These are phyloP conservation scores for Parachlorella kessleri DNA, from an alignment of 139 green algal genomes.

Conservation along the genomic window DNA sequence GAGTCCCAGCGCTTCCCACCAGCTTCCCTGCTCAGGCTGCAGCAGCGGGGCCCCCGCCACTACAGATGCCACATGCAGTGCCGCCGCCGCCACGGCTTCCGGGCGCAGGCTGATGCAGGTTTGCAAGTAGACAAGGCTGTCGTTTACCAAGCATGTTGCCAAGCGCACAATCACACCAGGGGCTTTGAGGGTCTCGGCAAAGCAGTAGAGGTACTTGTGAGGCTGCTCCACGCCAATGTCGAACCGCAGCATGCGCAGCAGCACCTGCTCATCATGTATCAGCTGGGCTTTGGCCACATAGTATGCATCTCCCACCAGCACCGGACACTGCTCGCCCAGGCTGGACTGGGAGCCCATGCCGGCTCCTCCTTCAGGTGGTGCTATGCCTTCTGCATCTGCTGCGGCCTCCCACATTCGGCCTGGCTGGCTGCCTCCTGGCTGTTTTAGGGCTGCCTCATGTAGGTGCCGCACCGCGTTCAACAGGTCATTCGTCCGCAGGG, in stretches of 20 bases:
- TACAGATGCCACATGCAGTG: background rate
- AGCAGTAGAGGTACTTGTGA: constrained; percentile 33
- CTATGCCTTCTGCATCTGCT: background rate
- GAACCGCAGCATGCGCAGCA: constrained; percentile 38
- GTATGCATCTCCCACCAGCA: constrained; percentile 34
- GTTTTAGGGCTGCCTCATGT: no score
- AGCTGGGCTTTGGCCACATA: constrained; percentile 31
- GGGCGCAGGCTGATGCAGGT: background rate
- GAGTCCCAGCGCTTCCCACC: no score
- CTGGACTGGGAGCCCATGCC: no score
- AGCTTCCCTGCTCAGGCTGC: no score
- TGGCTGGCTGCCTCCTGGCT: background rate
- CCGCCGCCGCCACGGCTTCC: background rate
- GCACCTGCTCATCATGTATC: constrained; percentile 37
- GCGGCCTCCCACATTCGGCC: no score
- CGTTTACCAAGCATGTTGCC: background rate
- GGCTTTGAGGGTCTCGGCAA: background rate
- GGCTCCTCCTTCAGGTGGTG: no score
- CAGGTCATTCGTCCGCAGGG: constrained; percentile 42
- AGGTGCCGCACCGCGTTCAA: constrained; percentile 26
- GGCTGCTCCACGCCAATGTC: constrained; percentile 36
- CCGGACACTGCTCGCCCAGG: background rate
- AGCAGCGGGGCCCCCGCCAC: no score
- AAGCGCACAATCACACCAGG: background rate
- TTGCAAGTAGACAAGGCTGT: background rate